Percentiles rank a stretch among this genome's conserved stretches.
Evolutionary conservation across 768 basidiomycete genomes (phyloP).

Genomic region (Suillus bovinus): DNA sequence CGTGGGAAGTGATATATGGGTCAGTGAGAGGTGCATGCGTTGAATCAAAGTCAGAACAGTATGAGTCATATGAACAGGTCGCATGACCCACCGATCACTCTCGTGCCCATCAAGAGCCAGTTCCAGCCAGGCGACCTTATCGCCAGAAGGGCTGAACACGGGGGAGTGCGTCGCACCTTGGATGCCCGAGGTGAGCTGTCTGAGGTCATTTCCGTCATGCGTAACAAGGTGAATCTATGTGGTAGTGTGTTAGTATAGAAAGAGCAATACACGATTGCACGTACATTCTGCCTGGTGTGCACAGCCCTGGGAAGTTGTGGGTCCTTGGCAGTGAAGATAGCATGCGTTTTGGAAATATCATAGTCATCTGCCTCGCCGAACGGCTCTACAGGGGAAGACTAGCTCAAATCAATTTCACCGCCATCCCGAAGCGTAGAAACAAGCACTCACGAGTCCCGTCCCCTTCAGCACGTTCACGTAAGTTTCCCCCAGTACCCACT

Average conservation of each 20-base stretch:
- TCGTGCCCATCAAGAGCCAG: constrained; percentile 88
- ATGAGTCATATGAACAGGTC: neutral
- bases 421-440: neutral
- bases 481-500: constrained; percentile 53
- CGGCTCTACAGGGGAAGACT: constrained; percentile 82
- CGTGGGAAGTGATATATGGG: neutral
- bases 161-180: constrained; percentile 85
- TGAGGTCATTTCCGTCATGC: constrained; percentile 53
- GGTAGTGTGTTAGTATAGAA: constrained; percentile 4
- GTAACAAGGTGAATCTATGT: constrained; percentile 69
- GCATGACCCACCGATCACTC: constrained; percentile 60
- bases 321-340: constrained; percentile 88
- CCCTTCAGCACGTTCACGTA: constrained; percentile 64
- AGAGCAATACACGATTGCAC: constrained; percentile 2
- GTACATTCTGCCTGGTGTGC: constrained; percentile 89
- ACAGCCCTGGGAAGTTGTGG: constrained; percentile 71
- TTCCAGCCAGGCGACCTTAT: constrained; percentile 85
- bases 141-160: constrained; percentile 63
- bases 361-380: constrained; percentile 85
- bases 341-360: constrained; percentile 63
- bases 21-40: neutral
- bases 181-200: constrained; percentile 76
- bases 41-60: neutral
- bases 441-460: constrained; percentile 57
- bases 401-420: neutral